These are phyloP conservation scores for Stagonosporopsis rhizophila DNA, from an alignment of 2,329 filamentous ascomycete genomes.

Conservation along the genomic window DNA sequence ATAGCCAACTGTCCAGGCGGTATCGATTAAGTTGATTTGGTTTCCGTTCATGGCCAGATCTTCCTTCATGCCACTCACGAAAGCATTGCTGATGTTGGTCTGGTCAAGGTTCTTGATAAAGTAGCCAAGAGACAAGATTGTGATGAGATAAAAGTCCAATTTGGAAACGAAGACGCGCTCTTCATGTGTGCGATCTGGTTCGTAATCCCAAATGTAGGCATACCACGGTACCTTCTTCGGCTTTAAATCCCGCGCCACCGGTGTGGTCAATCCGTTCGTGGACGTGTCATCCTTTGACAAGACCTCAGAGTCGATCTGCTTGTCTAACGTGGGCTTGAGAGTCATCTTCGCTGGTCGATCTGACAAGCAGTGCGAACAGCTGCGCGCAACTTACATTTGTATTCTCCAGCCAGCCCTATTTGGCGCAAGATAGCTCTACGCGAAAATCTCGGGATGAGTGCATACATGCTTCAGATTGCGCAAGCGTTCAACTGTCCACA, in stretches of 20 bases:
- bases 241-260: neutral
- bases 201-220: conserved; percentile 38
- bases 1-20: conserved; percentile 30
- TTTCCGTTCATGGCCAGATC: conserved; percentile 33
- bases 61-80: conserved; percentile 38
- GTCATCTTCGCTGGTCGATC: conserved; percentile 7
- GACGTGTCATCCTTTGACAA: conserved; percentile 4
- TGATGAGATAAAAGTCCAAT: conserved; percentile 32
- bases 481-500: conserved; percentile 9
- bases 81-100: conserved; percentile 36
- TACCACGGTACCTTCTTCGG: conserved; percentile 32
- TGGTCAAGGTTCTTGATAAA: conserved; percentile 40
- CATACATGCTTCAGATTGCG: conserved; percentile 25
- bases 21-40: conserved; percentile 32
- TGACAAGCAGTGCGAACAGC: neutral
- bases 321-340: conserved; percentile 4
- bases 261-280: neutral
- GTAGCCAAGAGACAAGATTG: conserved; percentile 29
- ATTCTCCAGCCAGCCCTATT: neutral
- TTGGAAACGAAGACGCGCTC: conserved; percentile 34
- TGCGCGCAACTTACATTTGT: conserved; percentile 15
- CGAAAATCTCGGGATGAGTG: conserved; percentile 14
- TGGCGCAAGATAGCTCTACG: neutral
- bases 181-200: conserved; percentile 30
- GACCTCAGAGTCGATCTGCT: neutral